Evolutionary conservation across 441 rosid genomes (phyloP).

Genomic region (Arabidopsis lyrata): DNA sequence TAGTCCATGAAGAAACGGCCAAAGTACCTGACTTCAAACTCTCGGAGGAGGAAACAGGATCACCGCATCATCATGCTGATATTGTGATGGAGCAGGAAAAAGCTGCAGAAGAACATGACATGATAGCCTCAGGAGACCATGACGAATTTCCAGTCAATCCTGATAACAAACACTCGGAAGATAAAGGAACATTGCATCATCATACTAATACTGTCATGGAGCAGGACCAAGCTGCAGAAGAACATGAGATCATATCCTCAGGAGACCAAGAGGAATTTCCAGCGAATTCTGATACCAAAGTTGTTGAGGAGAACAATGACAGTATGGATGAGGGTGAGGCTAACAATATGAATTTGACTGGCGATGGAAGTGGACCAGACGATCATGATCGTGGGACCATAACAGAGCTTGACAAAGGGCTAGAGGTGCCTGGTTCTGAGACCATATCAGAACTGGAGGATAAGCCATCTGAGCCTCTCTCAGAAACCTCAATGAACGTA

Average conservation of each 20-base stretch:
- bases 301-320: constrained; percentile 29
- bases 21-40: constrained; percentile 22
- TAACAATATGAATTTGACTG: constrained; percentile 19
- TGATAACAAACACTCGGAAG: constrained; percentile 8
- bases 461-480: constrained; percentile 42
- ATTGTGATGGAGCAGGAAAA: constrained; percentile 21
- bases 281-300: constrained; percentile 31
- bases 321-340: constrained; percentile 17
- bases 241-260: constrained; percentile 26
- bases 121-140: constrained; percentile 33
- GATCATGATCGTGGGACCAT: constrained; percentile 21
- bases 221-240: constrained; percentile 27
- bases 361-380: constrained; percentile 16
- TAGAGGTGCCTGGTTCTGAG: constrained; percentile 36
- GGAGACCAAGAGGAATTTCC: constrained; percentile 26
- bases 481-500: constrained; percentile 33
- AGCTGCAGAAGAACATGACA: constrained; percentile 30
- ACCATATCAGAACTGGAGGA: constrained; percentile 20
- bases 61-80: constrained; percentile 20
- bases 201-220: constrained; percentile 19
- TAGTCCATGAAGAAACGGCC: constrained; percentile 19
- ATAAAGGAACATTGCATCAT: neutral
- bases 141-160: constrained; percentile 17
- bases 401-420: constrained; percentile 25
- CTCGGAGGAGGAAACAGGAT: constrained; percentile 18